phyloP scores from a whole-genome alignment of 768 basidiomycete genomes.

The Agrocybe pediades region DNA sequence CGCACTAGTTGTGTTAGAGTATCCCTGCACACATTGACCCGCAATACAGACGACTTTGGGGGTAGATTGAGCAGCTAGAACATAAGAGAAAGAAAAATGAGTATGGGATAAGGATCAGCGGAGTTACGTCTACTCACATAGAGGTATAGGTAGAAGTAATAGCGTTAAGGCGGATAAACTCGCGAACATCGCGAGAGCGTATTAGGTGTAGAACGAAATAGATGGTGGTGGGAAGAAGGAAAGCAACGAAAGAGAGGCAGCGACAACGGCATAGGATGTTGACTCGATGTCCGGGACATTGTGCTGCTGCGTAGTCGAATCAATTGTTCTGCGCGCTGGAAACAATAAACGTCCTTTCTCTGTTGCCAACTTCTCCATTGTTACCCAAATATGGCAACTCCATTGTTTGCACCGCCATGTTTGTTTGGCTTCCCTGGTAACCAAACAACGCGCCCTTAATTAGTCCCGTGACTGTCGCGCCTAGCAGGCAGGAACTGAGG shows the following conservation, averaged over 20 bases:
- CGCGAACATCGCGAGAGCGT: slow-evolving; percentile 27
- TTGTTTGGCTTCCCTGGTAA: too few species aligned
- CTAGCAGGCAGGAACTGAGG: too few species aligned
- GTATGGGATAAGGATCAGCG: not conserved
- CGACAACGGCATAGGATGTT: slow-evolving; percentile 9
- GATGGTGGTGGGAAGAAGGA: slow-evolving; percentile 25
- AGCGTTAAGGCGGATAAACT: slow-evolving; percentile 12
- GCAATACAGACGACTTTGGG: slow-evolving; percentile 76
- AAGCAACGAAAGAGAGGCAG: slow-evolving; percentile 14
- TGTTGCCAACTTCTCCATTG: slow-evolving; percentile 12
- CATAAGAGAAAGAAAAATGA: not conserved
- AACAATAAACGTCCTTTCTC: slow-evolving; percentile 9
- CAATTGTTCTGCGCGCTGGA: slow-evolving; percentile 4
- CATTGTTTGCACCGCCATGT: too few species aligned
- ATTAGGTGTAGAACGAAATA: slow-evolving; percentile 9
- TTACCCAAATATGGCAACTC: slow-evolving; percentile 11
- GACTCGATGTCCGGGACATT: slow-evolving; percentile 14
- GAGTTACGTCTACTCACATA: slow-evolving; percentile 9
- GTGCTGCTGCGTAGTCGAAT: slow-evolving; percentile 10
- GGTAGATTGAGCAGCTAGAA: slow-evolving; percentile 56
- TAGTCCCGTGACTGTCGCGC: too few species aligned
- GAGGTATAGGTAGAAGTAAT: slow-evolving; percentile 14
- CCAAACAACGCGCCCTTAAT: too few species aligned
- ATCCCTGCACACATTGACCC: slow-evolving; percentile 85
- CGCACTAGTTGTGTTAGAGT: slow-evolving; percentile 70